Evolutionary conservation across 768 basidiomycete species (phyloP).

Genomic region (Tricholomella constricta): DNA sequence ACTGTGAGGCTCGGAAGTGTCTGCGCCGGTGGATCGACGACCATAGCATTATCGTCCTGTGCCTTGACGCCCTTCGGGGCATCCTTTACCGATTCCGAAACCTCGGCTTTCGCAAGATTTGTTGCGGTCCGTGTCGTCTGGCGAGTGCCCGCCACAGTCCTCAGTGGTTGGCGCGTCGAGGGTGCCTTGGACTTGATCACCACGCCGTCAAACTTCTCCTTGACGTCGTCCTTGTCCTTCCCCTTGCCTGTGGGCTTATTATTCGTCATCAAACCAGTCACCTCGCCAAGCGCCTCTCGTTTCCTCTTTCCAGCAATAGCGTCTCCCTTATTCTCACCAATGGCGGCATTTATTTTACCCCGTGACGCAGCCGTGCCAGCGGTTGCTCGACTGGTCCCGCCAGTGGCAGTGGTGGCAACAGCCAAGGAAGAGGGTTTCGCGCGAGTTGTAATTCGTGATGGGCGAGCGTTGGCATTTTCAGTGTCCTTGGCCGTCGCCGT

Average conservation of each 20-base stretch:
- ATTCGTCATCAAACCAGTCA: slow-evolving; percentile 45
- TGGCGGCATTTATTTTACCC: slow-evolving; percentile 46
- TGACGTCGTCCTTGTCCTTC: slow-evolving; percentile 60
- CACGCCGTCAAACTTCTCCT: slow-evolving; percentile 64
- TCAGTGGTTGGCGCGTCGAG: slow-evolving; percentile 54
- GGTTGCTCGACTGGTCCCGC: slow-evolving; percentile 48
- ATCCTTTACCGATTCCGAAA: slow-evolving; percentile 31
- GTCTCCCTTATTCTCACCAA: slow-evolving; percentile 45
- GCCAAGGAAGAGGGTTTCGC: slow-evolving; percentile 55
- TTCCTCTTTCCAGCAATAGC: slow-evolving; percentile 68
- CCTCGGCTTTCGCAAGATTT: slow-evolving; percentile 17
- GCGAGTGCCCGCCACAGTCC: slow-evolving; percentile 50
- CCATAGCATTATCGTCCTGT: slow-evolving; percentile 55
- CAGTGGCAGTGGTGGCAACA: slow-evolving; percentile 37
- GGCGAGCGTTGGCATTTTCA: slow-evolving; percentile 75
- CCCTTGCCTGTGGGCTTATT: slow-evolving; percentile 53
- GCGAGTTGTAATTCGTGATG: slow-evolving; percentile 60
- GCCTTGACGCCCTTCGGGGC: slow-evolving; percentile 25
- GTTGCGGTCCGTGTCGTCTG: slow-evolving; percentile 34
- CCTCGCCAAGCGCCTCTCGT: slow-evolving; percentile 79
- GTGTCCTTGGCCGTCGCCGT: slow-evolving; percentile 60
- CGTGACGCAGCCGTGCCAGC: slow-evolving; percentile 54
- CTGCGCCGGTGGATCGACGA: slow-evolving; percentile 45
- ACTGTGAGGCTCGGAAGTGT: slow-evolving; percentile 42
- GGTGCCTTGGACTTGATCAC: slow-evolving; percentile 54